Conservation (phyloP, 2,329 filamentous ascomycete species). For the Paecilomyces sp. region DNA sequence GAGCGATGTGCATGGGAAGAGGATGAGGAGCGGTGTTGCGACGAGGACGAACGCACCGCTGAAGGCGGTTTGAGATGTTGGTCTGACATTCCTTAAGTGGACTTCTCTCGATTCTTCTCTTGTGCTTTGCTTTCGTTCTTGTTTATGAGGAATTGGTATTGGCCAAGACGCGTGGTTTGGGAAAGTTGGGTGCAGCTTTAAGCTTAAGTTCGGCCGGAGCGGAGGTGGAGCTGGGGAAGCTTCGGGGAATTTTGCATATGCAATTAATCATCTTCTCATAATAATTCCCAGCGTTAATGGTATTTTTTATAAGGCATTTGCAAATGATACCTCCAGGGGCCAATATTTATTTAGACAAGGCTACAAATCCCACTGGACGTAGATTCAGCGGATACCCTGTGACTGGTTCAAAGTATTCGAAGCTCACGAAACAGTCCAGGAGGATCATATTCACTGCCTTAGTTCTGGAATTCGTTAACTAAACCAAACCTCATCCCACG, state of each 20-base stretch:
- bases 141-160: not conserved
- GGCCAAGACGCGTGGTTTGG: not conserved
- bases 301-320: too few relatives aligned
- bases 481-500: too few relatives aligned
- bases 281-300: not conserved
- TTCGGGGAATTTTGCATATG: not conserved
- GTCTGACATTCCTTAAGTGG: not conserved
- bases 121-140: not conserved
- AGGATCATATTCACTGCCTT: too few relatives aligned
- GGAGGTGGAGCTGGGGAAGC: not conserved
- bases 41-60: conserved; percentile 1
- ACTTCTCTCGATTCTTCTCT: not conserved
- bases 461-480: too few relatives aligned
- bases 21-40: conserved; percentile 15
- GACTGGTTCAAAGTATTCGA: too few relatives aligned
- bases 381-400: too few relatives aligned
- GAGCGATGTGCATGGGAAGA: conserved; percentile 3
- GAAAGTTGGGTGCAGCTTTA: not conserved
- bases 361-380: too few relatives aligned
- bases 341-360: too few relatives aligned
- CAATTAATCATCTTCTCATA: not conserved
- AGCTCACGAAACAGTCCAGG: too few relatives aligned
- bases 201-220: not conserved
- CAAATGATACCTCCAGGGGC: too few relatives aligned
- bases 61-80: conserved; percentile 20